Evolutionary conservation across 495 filamentous ascomycete genomes (phyloP).

Genomic region (Alectoria sarmentosa): DNA sequence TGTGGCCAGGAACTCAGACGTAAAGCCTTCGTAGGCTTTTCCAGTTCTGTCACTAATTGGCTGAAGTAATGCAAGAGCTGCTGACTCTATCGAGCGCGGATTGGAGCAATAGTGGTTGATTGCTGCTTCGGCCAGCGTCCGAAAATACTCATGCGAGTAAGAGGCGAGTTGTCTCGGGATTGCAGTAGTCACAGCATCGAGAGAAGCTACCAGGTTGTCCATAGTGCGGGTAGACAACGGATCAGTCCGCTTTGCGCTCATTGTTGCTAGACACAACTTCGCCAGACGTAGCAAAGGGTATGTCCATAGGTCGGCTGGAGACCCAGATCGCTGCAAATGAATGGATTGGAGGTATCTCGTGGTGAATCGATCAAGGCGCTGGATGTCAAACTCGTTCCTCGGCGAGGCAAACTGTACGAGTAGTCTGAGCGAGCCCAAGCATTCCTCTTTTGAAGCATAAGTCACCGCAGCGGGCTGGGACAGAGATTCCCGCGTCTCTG

Average conservation of each 20-base stretch:
- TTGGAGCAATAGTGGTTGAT: conserved; percentile 25
- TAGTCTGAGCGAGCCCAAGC: conserved; percentile 41
- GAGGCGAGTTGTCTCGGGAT: conserved; percentile 45
- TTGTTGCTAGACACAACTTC: conserved; percentile 37
- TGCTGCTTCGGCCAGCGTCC: conserved; percentile 38
- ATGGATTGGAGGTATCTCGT: conserved; percentile 38
- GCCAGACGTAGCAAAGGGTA: conserved; percentile 42
- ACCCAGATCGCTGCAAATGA: conserved; percentile 34
- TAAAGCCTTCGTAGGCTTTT: conserved; percentile 52
- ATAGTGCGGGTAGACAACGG: conserved; percentile 27
- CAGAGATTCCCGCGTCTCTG: conserved; percentile 5
- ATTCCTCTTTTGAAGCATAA: conserved; percentile 44
- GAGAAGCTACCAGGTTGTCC: conserved; percentile 35
- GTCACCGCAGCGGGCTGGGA: background rate
- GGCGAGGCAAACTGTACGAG: conserved; percentile 45
- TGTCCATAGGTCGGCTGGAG: conserved; percentile 42
- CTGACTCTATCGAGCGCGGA: conserved; percentile 29
- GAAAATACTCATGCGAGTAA: conserved; percentile 39
- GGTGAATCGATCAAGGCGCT: conserved; percentile 41
- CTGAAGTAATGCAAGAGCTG: conserved; percentile 42
- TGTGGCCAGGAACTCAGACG: conserved; percentile 45
- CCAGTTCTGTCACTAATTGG: conserved; percentile 42
- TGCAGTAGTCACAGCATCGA: conserved; percentile 35
- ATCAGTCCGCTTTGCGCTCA: conserved; percentile 31
- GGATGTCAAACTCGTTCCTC: conserved; percentile 34